phyloP scores from a whole-genome alignment of 148 eudicot genomes.

The Fallopia convolvulus region DNA sequence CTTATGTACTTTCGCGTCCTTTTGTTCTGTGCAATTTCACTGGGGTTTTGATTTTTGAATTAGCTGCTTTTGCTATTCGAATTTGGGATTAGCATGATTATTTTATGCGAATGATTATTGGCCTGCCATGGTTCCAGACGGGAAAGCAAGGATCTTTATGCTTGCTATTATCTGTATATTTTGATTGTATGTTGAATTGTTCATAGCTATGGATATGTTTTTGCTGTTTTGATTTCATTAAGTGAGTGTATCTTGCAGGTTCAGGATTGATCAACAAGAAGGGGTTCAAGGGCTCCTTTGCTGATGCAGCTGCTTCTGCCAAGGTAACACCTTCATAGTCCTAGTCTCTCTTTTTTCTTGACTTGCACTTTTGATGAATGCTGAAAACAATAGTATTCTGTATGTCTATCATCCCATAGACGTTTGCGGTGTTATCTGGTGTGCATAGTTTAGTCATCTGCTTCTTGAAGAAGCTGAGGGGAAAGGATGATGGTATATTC shows the following conservation, averaged over 20 bases:
- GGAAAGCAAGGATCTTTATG: background rate
- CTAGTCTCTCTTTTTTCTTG: background rate
- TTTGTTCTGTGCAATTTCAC: background rate
- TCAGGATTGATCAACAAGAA: slow-evolving; percentile 67
- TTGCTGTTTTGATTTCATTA: background rate
- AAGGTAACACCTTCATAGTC: slow-evolving; percentile 36
- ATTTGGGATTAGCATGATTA: background rate
- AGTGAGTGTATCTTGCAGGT: slow-evolving; percentile 30
- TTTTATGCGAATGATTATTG: too few species aligned
- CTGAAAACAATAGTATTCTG: background rate
- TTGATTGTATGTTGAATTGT: too few species aligned
- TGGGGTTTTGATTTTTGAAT: background rate
- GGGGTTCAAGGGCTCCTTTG: slow-evolving; percentile 84
- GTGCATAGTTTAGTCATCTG: slow-evolving; percentile 84
- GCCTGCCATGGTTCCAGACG: background rate
- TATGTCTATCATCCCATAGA: slow-evolving; percentile 29
- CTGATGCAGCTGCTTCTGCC: slow-evolving; percentile 71
- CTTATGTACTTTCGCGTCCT: background rate
- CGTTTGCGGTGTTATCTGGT: slow-evolving; percentile 86
- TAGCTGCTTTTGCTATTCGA: background rate
- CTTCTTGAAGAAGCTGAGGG: slow-evolving; percentile 73
- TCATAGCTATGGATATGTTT: background rate
- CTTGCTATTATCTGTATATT: too few species aligned
- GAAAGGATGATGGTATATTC: slow-evolving; percentile 82
- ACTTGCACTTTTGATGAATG: background rate